These are phyloP conservation scores for Plasmodium vinckei DNA, from an alignment of 169 alveolate species.

Conservation along the genomic window DNA sequence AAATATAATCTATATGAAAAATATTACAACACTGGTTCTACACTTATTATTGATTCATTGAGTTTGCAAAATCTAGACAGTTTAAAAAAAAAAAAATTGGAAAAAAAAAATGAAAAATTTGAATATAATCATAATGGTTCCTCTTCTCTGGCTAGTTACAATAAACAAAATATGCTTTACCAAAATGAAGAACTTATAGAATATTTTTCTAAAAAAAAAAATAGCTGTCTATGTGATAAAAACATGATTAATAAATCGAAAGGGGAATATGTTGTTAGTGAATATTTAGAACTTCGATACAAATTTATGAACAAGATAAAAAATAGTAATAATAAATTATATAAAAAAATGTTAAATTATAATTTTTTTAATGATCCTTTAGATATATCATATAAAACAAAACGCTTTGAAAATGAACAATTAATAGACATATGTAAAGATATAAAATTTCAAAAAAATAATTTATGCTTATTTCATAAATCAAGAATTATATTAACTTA, in stretches of 20 bases:
- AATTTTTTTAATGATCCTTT: constrained; percentile 77
- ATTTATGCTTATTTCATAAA: constrained; percentile 58
- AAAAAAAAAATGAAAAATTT: neutral
- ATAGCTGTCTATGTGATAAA: constrained; percentile 54
- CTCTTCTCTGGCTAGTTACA: neutral
- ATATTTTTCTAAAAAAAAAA: constrained; percentile 14
- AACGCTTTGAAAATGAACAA: constrained; percentile 31
- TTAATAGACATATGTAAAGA: constrained; percentile 67
- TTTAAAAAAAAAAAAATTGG: neutral
- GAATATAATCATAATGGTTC: neutral
- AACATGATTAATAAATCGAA: constrained; percentile 47
- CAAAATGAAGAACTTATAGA: constrained; percentile 20
- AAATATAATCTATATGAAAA: constrained; percentile 50
- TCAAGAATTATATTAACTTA: constrained; percentile 63
- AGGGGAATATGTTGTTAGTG: constrained; percentile 66
- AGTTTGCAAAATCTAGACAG: neutral
- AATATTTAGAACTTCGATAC: constrained; percentile 42
- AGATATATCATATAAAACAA: constrained; percentile 70
- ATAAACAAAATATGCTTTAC: neutral
- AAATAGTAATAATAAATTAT: constrained; percentile 28
- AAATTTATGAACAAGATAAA: constrained; percentile 50
- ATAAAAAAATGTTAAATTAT: constrained; percentile 46
- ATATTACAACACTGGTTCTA: neutral
- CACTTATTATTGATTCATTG: neutral
- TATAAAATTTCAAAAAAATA: constrained; percentile 43